Evolutionary conservation across 176 grass and related monocot species (phyloP), one percentile per base, ranked within the genome.

Genomic region (Bolboschoenus planiculmis): DNA sequence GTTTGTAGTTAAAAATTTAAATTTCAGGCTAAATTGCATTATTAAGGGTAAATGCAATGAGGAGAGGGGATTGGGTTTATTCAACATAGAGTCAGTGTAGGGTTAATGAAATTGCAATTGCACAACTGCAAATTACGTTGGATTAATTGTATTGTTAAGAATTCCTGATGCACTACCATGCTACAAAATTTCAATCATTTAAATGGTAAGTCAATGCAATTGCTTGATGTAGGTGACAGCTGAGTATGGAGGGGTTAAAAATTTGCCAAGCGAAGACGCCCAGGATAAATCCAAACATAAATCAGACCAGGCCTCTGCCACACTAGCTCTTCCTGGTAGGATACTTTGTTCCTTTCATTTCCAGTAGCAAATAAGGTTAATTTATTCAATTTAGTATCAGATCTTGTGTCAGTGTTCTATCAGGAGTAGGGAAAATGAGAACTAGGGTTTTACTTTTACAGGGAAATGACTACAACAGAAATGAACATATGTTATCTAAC

Each of bases 161-260:
- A 58, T 33, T 24, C 29, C 42, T 73, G 23, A 42, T 47, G 10
- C 23, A 26, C 9, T 13, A 42, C 59, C 47, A n/a, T 24, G 33
- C 6, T 36, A 33, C 40, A 60, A 14, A 18, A 43, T 4, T 26
- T 59, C 20, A 80, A 10, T 80, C 20, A 56, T 57, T 56, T 80
- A 58, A 56, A 61, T 4, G 34, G 35, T 35, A 7, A 21, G 2
- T 36, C 11, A 59, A 43, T 50, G 50, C 63, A 67, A 43, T 34
- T 78, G 16, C 44, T 76, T 76, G 5, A 31, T 77, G 72, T 77
- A 94, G 89, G 85, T 91, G 64, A 88, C 84, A 42, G 87, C 92
- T 13, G 96, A 99, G 87, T 99, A 91, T 56, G 86, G 86, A 10
- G 79, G 71, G 15, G 89, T 95, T 76, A 92, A 87, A 87, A 87